A percentile compares a stretch with the other conserved stretches of the same genome.
These are phyloP conservation scores for Chalciporus chontae DNA, from an alignment of 768 basidiomycete genomes.

Conservation along the genomic window DNA sequence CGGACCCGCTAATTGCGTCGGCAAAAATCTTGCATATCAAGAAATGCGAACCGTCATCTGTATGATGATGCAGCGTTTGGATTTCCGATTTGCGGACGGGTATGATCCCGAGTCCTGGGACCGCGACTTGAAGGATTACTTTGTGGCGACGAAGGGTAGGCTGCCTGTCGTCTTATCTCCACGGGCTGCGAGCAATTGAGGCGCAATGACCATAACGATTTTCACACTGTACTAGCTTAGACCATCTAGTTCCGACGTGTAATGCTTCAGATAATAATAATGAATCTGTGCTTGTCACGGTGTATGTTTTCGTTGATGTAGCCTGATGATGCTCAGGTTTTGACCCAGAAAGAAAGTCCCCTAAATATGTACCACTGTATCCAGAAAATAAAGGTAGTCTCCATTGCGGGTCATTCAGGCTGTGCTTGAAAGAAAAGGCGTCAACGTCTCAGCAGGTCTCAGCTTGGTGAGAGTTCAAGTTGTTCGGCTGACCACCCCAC, in stretches of 20 bases:
- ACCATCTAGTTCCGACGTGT: constrained; percentile 22
- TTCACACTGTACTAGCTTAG: constrained; percentile 22
- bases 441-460: not conserved
- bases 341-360: constrained; percentile 5
- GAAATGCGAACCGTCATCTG: constrained; percentile 41
- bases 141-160: constrained; percentile 34
- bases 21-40: constrained; percentile 40
- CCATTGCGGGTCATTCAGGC: too few relatives aligned
- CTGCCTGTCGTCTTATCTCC: constrained; percentile 35
- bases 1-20: constrained; percentile 44
- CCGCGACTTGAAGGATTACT: constrained; percentile 35
- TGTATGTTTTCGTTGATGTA: constrained; percentile 6
- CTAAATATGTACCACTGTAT: constrained; percentile 9
- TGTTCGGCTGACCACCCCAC: too few relatives aligned
- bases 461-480: not conserved
- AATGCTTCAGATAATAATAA: constrained; percentile 9
- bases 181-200: constrained; percentile 21
- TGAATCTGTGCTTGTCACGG: constrained; percentile 11
- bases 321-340: not conserved
- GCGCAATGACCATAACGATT: constrained; percentile 8
- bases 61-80: constrained; percentile 37
- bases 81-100: constrained; percentile 38
- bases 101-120: constrained; percentile 34
- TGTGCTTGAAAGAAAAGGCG: not conserved
- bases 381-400: not conserved